phyloP scores from a whole-genome alignment of 768 basidiomycete species.

The Pluteus cervinus region DNA sequence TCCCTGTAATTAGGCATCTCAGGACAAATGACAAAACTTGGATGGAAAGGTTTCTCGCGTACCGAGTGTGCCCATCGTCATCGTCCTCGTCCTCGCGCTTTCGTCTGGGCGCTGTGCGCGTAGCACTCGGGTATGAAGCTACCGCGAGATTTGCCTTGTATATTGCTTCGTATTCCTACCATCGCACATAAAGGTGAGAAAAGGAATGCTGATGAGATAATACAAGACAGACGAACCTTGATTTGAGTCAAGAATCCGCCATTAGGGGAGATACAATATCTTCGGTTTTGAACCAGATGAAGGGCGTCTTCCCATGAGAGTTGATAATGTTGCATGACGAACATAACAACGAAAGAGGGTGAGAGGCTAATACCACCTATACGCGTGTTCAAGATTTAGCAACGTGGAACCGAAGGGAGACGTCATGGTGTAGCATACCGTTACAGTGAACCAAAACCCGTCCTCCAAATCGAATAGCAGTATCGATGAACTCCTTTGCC shows the following conservation, averaged over 20 bases:
- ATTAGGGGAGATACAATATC: conserved; percentile 93
- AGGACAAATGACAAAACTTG: conserved; percentile 1
- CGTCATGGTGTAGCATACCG: conserved; percentile 37
- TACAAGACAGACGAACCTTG: conserved; percentile 44
- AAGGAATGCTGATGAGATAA: background rate
- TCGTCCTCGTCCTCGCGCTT: conserved; percentile 76
- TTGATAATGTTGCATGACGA: conserved; percentile 81
- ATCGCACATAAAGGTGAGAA: background rate
- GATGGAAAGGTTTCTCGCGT: conserved; percentile 13
- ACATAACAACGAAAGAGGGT: conserved; percentile 89
- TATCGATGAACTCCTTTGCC: conserved; percentile 71
- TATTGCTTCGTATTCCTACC: conserved; percentile 91
- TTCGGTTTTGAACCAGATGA: conserved; percentile 81
- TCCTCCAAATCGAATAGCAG: conserved; percentile 56
- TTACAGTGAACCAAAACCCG: conserved; percentile 88
- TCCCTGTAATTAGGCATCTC: conserved; percentile 21
- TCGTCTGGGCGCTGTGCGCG: conserved; percentile 44
- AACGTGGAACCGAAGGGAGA: background rate
- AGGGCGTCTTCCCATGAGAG: conserved; percentile 86
- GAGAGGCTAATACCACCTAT: conserved; percentile 83
- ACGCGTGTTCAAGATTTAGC: background rate
- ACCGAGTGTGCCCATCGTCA: conserved; percentile 40
- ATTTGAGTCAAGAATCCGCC: conserved; percentile 89
- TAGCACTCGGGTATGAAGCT: conserved; percentile 45
- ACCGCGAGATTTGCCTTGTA: conserved; percentile 75